These are phyloP conservation scores for Oryza glaberrima DNA, from an alignment of 176 grass and related monocot genomes.

Conservation along the genomic window DNA sequence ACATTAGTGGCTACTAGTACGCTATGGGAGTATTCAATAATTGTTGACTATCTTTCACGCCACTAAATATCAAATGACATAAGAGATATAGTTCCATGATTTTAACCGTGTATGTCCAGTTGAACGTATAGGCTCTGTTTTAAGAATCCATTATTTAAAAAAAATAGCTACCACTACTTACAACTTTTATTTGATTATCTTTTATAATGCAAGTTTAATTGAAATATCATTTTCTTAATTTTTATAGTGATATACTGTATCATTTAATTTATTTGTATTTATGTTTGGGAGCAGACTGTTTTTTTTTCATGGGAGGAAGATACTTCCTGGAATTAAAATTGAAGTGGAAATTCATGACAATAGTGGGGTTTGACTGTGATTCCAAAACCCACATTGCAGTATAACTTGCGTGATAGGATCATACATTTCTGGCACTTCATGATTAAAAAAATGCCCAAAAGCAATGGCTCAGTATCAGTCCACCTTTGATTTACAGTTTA, in stretches of 20 bases:
- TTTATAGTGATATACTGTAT: neutral
- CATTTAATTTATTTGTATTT: neutral
- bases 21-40: too few relatives aligned
- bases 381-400: neutral
- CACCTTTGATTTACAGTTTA: neutral
- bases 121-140: too few relatives aligned
- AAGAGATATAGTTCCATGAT: too few relatives aligned
- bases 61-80: too few relatives aligned
- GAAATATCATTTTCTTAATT: too few relatives aligned
- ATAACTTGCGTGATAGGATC: neutral
- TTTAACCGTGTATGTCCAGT: too few relatives aligned
- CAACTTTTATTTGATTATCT: too few relatives aligned
- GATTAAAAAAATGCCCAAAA: neutral
- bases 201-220: neutral
- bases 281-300: neutral
- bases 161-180: too few relatives aligned
- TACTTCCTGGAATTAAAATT: too few relatives aligned
- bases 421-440: neutral
- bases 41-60: too few relatives aligned
- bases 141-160: too few relatives aligned
- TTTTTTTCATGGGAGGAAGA: neutral
- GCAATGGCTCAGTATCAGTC: neutral
- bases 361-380: neutral
- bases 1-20: too few relatives aligned
- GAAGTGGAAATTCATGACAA: neutral